These are phyloP conservation scores for Megacollybia marginata DNA, from an alignment of 768 basidiomycete species.

Conservation along the genomic window DNA sequence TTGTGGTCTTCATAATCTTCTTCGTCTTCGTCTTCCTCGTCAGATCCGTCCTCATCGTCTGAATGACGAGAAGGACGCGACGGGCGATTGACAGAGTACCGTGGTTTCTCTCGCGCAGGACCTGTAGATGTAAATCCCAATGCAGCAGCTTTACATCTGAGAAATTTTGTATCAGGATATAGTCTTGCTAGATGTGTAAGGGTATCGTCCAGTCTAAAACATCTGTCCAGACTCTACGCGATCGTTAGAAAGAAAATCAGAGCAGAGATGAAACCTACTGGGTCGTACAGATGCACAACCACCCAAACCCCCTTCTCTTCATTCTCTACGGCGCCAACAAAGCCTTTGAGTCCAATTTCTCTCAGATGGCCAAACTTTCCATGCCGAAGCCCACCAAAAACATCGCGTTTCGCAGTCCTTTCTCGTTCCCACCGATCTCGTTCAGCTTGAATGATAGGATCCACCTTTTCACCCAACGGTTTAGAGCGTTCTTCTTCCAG, in stretches of 20 bases:
- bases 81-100: conserved; percentile 4
- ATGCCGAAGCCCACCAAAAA: conserved; percentile 41
- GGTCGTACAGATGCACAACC: conserved; percentile 79
- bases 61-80: conserved; percentile 5
- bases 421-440: conserved; percentile 19
- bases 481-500: conserved; percentile 71
- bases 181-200: conserved; percentile 62
- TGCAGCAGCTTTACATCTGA: conserved; percentile 70
- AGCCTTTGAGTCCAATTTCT: conserved; percentile 71
- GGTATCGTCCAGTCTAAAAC: conserved; percentile 61
- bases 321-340: conserved; percentile 65
- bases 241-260: too few relatives aligned
- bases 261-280: conserved; percentile 48
- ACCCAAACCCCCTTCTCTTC: conserved; percentile 71
- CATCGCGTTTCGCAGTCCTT: conserved; percentile 26
- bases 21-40: conserved; percentile 42
- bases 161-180: conserved; percentile 69
- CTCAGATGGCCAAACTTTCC: conserved; percentile 72
- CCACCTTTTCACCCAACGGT: conserved; percentile 35
- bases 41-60: conserved; percentile 17
- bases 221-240: conserved; percentile 64
- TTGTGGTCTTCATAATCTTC: conserved; percentile 47
- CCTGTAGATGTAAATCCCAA: conserved; percentile 41
- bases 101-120: conserved; percentile 6
- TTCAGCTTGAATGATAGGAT: conserved; percentile 38